Conservation (phyloP, 1,284 basidiomycete genomes). For the Cutaneotrichosporon sp. region DNA sequence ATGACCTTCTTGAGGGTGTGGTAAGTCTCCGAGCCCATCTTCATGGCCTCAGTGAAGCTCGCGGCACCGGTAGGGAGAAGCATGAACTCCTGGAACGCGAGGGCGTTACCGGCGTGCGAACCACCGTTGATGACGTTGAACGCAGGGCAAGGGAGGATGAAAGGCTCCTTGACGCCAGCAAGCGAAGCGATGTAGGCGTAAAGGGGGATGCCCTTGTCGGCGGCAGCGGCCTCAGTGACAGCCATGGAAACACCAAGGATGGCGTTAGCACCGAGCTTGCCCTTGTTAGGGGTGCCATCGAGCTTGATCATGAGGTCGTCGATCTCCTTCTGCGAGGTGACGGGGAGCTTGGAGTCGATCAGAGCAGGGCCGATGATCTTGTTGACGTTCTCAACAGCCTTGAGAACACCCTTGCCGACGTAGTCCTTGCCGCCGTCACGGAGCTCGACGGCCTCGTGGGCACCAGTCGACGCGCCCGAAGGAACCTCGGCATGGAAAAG, state of each 20-base stretch:
- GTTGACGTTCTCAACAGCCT: slow-evolving; percentile 96
- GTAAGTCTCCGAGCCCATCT: slow-evolving; percentile 97
- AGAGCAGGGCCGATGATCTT: slow-evolving; percentile 81
- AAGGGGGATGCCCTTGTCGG: slow-evolving; percentile 86
- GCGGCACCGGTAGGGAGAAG: slow-evolving; percentile 88
- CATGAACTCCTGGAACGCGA: slow-evolving; percentile 99
- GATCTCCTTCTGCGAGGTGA: slow-evolving; percentile 91
- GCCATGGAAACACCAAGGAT: slow-evolving; percentile 99
- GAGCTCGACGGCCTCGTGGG: slow-evolving; percentile 98
- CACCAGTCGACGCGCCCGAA: slow-evolving; percentile 96
- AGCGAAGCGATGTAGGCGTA: slow-evolving; percentile 96
- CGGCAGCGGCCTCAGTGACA: slow-evolving; percentile 86
- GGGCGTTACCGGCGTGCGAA: slow-evolving; percentile 98
- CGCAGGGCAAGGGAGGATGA: slow-evolving; percentile 81
- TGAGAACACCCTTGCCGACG: slow-evolving; percentile 94
- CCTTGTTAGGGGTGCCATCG: slow-evolving; percentile 97
- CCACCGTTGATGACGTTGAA: slow-evolving; percentile 99
- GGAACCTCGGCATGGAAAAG: slow-evolving; percentile 93
- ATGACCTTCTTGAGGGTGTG: slow-evolving; percentile 99
- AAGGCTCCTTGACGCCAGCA: slow-evolving; percentile 88
- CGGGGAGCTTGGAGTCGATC: slow-evolving; percentile 76
- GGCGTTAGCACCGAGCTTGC: slow-evolving; percentile 98
- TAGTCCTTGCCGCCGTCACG: slow-evolving; percentile 95
- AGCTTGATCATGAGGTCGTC: slow-evolving; percentile 99
- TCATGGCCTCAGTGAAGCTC: slow-evolving; percentile 93